Evolutionary conservation across 2,329 filamentous ascomycete species (phyloP), one percentile per base, ranked within the genome.

Genomic region (Colletotrichum costaricense): DNA sequence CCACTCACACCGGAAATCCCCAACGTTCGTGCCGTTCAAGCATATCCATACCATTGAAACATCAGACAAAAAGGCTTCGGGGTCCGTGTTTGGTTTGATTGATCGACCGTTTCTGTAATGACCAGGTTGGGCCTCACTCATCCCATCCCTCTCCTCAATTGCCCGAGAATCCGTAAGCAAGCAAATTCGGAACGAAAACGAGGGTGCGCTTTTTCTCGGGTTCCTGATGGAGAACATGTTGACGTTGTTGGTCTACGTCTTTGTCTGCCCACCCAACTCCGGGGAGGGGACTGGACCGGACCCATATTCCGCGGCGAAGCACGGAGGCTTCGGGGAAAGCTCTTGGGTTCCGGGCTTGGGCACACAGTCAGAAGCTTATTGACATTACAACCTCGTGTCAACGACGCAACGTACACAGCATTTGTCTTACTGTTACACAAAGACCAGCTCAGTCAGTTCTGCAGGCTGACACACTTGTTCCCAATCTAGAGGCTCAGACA

Each of bases 311-410:
- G 59, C 42, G 38, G 59, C 59, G 42, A 42, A 42, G 57, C 57
- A 60, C 57, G 57, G 57, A 60, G 57, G 22, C 33, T 42, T 60
- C 6, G 57, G 57, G 33, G 8, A 35, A 24, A 12, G 35, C 22
- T 33, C 16, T 62, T n/a, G 58, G 42, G 33, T 62, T 42, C 42
- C 16, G 16, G 16, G 6, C 9, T 49, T 38, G 35, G 14, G 16
- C 19, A 42, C 19, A 33, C 24, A 63, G 38, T 63, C 59, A 63
- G 42, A 63, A 63, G 59, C 59, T 63, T 63, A 52, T 63, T 42
- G 28, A 46, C 9, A 49, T 26, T 28, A 42, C 11, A 49, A 30
- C 26, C 26, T 46, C 49, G n/a, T 8, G 19, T 46, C 42, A 26
- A 62, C n/a, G n/a, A n/a, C n/a, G n/a, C n/a, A n/a, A n/a, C 35